These are phyloP conservation scores for Aspergillus tamarii DNA, from an alignment of 2,329 filamentous ascomycete species.

Conservation along the genomic window DNA sequence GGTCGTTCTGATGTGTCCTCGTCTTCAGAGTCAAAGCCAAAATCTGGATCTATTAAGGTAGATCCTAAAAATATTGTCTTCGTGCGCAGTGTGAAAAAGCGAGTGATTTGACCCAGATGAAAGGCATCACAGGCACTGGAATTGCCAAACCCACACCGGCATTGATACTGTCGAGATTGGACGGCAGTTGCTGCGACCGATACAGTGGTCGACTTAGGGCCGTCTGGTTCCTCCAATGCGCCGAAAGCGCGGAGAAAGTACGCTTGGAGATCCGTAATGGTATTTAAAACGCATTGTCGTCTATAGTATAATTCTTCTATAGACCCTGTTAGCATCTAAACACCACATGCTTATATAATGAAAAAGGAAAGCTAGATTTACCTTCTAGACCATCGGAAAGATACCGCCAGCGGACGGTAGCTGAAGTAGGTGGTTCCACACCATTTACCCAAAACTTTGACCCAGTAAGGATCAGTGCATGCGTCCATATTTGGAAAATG, in stretches of 20 bases:
- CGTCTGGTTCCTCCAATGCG: conserved; percentile 34
- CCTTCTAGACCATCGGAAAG: conserved; percentile 46
- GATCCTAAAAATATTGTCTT: conserved; percentile 48
- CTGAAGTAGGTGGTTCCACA: conserved; percentile 25
- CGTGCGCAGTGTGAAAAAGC: conserved; percentile 46
- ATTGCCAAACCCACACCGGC: conserved; percentile 45
- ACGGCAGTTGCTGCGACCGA: conserved; percentile 21
- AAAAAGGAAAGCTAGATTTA: conserved; percentile 20
- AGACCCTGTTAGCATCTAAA: conserved; percentile 8
- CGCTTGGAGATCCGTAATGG: conserved; percentile 46
- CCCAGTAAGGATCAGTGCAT: conserved; percentile 40
- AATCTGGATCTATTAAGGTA: conserved; percentile 40
- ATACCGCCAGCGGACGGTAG: conserved; percentile 39
- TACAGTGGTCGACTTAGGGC: conserved; percentile 19
- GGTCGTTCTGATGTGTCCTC: conserved; percentile 9
- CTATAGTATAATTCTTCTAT: conserved; percentile 48
- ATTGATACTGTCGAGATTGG: conserved; percentile 39
- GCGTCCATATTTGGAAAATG: conserved; percentile 35
- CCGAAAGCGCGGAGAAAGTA: conserved; percentile 47
- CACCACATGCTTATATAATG: neutral
- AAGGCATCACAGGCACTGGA: conserved; percentile 49
- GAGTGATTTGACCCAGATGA: conserved; percentile 49
- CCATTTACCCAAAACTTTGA: conserved; percentile 41
- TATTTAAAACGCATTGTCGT: conserved; percentile 45
- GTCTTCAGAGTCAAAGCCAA: conserved; percentile 23